These are phyloP conservation scores for Astrocystis sublimbata DNA, from an alignment of 495 filamentous ascomycete genomes.

Conservation along the genomic window DNA sequence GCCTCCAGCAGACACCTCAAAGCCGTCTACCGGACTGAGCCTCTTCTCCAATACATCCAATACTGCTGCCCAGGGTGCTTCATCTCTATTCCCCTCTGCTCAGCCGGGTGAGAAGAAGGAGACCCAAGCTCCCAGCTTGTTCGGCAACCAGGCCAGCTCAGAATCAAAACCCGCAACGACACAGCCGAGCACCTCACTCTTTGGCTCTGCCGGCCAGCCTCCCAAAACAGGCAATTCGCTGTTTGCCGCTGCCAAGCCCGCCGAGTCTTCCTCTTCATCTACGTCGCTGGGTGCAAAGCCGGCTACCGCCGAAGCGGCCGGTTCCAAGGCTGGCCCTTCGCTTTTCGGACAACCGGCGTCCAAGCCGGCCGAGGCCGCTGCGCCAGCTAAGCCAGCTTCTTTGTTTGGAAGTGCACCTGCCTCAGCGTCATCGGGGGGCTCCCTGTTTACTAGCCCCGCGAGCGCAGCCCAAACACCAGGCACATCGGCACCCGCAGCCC, in stretches of 20 bases:
- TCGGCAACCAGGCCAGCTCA: slow-evolving; percentile 14
- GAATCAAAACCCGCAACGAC: slow-evolving; percentile 19
- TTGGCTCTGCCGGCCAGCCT: slow-evolving; percentile 18
- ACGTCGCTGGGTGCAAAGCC: slow-evolving; percentile 28
- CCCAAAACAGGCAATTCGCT: slow-evolving; percentile 14
- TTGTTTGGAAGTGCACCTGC: slow-evolving; percentile 25
- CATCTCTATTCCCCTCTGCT: slow-evolving; percentile 21
- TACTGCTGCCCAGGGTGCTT: slow-evolving; percentile 19
- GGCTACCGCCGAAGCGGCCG: slow-evolving; percentile 15
- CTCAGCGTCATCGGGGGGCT: slow-evolving; percentile 15
- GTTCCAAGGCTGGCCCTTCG: slow-evolving; percentile 7
- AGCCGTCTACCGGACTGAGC: slow-evolving; percentile 21
- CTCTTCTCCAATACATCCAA: slow-evolving; percentile 24
- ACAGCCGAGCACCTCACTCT: slow-evolving; percentile 22
- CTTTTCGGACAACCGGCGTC: slow-evolving; percentile 25
- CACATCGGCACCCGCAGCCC: slow-evolving; percentile 23
- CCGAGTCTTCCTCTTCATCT: slow-evolving; percentile 21
- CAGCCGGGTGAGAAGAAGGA: slow-evolving; percentile 26
- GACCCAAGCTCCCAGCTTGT: slow-evolving; percentile 20
- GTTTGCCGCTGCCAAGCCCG: slow-evolving; percentile 28
- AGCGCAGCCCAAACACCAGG: slow-evolving; percentile 20
- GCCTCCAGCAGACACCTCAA: slow-evolving; percentile 45
- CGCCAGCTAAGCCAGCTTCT: slow-evolving; percentile 20
- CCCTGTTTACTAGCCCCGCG: slow-evolving; percentile 21
- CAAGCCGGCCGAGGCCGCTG: slow-evolving; percentile 27